These are phyloP conservation scores for Sutorius australiensis DNA, from an alignment of 768 basidiomycete species.

Conservation along the genomic window DNA sequence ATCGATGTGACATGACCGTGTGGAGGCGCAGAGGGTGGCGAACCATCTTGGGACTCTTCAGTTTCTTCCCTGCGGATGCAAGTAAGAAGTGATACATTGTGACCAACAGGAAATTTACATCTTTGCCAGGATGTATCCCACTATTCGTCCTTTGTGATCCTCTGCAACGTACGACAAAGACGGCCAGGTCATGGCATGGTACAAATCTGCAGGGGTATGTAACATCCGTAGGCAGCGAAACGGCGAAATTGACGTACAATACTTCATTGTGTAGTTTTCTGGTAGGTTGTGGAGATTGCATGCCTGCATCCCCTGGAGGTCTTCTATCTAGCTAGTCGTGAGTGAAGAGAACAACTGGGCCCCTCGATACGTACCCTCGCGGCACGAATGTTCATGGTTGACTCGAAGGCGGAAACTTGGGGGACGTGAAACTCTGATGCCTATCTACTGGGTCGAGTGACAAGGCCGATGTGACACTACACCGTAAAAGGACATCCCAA, in stretches of 20 bases:
- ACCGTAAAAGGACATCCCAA: constrained; percentile 12
- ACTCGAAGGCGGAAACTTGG: not conserved
- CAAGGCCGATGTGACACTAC: not conserved
- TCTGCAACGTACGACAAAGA: constrained; percentile 91
- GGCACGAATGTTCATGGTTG: constrained; percentile 29
- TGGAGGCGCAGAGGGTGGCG: constrained; percentile 48
- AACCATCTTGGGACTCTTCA: constrained; percentile 41
- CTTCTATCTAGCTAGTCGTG: constrained; percentile 59
- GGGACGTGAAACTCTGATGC: not conserved
- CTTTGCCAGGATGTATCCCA: constrained; percentile 94
- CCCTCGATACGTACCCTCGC: constrained; percentile 24
- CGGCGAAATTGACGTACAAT: constrained; percentile 45
- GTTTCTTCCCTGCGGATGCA: constrained; percentile 50
- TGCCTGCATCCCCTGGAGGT: constrained; percentile 90
- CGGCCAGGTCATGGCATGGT: constrained; percentile 90
- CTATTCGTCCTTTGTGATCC: constrained; percentile 82
- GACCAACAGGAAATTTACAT: constrained; percentile 54
- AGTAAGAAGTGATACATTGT: constrained; percentile 24
- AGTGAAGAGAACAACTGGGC: constrained; percentile 4
- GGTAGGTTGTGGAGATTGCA: constrained; percentile 92
- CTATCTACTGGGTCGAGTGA: not conserved
- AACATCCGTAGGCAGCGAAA: not conserved
- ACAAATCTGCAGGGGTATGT: constrained; percentile 61
- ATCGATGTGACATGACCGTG: constrained; percentile 97
- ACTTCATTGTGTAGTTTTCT: constrained; percentile 84